phyloP scores from a whole-genome alignment of 306 rosid genomes.

The Coriaria nepalensis region DNA sequence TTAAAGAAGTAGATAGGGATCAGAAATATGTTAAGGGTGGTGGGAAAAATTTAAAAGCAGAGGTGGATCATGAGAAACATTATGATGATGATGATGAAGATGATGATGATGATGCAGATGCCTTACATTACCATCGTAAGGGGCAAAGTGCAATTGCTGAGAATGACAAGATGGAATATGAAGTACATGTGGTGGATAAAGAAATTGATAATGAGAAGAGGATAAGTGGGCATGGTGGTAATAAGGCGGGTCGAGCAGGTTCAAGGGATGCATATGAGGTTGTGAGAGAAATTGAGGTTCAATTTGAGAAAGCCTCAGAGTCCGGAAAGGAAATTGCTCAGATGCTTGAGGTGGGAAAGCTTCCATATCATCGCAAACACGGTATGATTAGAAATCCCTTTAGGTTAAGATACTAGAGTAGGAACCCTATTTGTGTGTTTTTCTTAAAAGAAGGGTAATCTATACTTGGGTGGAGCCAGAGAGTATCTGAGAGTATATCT shows the following conservation, averaged over 20 bases:
- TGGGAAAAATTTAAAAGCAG: slow-evolving; percentile 17
- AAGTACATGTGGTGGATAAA: slow-evolving; percentile 41
- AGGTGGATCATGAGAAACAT: too few species aligned
- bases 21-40: slow-evolving; percentile 31
- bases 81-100: slow-evolving; percentile 13
- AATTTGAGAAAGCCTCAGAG: slow-evolving; percentile 67
- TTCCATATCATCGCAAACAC: slow-evolving; percentile 47
- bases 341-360: slow-evolving; percentile 74
- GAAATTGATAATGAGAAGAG: slow-evolving; percentile 48
- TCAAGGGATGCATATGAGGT: slow-evolving; percentile 44
- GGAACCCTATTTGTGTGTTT: too few species aligned
- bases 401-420: too few species aligned
- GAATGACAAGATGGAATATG: slow-evolving; percentile 34
- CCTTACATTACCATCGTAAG: slow-evolving; percentile 22
- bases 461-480: too few species aligned
- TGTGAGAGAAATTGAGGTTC: slow-evolving; percentile 53
- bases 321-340: slow-evolving; percentile 49
- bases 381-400: too few species aligned
- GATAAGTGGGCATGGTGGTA: slow-evolving; percentile 31
- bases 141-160: slow-evolving; percentile 29
- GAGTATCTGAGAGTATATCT: too few species aligned
- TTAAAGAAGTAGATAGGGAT: slow-evolving; percentile 61
- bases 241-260: slow-evolving; percentile 26
- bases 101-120: slow-evolving; percentile 5
- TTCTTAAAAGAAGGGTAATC: too few species aligned